These are phyloP conservation scores for Jaapia argillacea DNA, from an alignment of 768 basidiomycete genomes.

Conservation along the genomic window DNA sequence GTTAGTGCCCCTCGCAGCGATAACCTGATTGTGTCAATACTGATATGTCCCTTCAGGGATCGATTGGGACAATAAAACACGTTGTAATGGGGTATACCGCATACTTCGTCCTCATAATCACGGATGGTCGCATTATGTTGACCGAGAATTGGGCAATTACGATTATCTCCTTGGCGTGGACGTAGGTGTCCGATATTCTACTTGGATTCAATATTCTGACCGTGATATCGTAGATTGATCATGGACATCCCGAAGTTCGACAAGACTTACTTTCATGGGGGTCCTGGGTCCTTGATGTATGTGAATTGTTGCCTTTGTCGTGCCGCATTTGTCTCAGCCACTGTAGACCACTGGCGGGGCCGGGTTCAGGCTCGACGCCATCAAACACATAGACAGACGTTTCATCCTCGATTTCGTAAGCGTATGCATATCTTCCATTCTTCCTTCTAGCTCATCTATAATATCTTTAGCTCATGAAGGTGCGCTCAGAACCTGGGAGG, in stretches of 20 bases:
- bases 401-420: constrained; percentile 66
- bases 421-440: constrained; percentile 1
- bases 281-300: constrained; percentile 57
- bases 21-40: too few species aligned
- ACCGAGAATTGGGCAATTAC: constrained; percentile 80
- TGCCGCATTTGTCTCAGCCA: neutral
- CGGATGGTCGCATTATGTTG: constrained; percentile 78
- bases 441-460: constrained; percentile 1
- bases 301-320: constrained; percentile 1
- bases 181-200: constrained; percentile 27
- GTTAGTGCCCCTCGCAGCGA: too few species aligned
- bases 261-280: constrained; percentile 74
- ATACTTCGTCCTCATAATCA: constrained; percentile 57
- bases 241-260: constrained; percentile 72
- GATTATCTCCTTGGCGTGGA: constrained; percentile 74
- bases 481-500: constrained; percentile 33
- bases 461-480: constrained; percentile 36
- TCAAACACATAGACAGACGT: constrained; percentile 75
- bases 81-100: constrained; percentile 57
- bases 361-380: constrained; percentile 85
- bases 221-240: constrained; percentile 51
- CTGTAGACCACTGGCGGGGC: constrained; percentile 51
- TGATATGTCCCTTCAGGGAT: constrained; percentile 38
- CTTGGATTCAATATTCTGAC: constrained; percentile 1
- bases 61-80: constrained; percentile 72